phyloP scores from a whole-genome alignment of 441 rosid species.

The Adansonia rubrostipa region DNA sequence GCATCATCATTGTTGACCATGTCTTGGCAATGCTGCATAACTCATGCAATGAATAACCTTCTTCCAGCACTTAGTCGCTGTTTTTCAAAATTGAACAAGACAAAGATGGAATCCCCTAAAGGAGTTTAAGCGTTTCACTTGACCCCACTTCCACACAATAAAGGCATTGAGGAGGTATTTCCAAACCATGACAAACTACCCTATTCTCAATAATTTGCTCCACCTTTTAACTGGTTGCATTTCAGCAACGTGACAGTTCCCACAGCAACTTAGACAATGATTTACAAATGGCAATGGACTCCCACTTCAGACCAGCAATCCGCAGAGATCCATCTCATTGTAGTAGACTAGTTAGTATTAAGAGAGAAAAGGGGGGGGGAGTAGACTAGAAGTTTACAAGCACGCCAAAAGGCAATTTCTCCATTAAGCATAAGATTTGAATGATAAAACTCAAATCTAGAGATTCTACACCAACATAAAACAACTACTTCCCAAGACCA shows the following conservation, averaged over 20 bases:
- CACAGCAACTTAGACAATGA: not conserved
- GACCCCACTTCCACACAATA: constrained; percentile 24
- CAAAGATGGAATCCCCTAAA: constrained; percentile 25
- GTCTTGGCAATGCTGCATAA: constrained; percentile 31
- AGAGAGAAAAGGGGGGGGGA: constrained; percentile 6
- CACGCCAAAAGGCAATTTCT: constrained; percentile 18
- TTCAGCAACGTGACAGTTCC: constrained; percentile 18
- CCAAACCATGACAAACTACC: constrained; percentile 25
- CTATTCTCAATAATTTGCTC: not conserved
- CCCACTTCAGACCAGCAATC: constrained; percentile 21
- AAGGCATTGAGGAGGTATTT: constrained; percentile 18
- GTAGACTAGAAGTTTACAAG: constrained; percentile 18
- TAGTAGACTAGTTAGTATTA: constrained; percentile 16
- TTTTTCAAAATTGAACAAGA: constrained; percentile 27
- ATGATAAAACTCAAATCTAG: not conserved
- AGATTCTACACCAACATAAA: constrained; percentile 16
- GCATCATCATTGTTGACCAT: constrained; percentile 43
- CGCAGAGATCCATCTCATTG: constrained; percentile 11
- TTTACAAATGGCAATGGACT: not conserved
- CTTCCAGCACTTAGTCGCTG: constrained; percentile 31
- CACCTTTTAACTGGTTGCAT: not conserved
- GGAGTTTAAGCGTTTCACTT: constrained; percentile 19
- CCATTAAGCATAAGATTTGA: not conserved
- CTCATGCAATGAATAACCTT: constrained; percentile 36
- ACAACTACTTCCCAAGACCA: constrained; percentile 1